These are phyloP conservation scores for Botryosphaeria dothidea DNA, from an alignment of 2,329 filamentous ascomycete genomes.

Conservation along the genomic window DNA sequence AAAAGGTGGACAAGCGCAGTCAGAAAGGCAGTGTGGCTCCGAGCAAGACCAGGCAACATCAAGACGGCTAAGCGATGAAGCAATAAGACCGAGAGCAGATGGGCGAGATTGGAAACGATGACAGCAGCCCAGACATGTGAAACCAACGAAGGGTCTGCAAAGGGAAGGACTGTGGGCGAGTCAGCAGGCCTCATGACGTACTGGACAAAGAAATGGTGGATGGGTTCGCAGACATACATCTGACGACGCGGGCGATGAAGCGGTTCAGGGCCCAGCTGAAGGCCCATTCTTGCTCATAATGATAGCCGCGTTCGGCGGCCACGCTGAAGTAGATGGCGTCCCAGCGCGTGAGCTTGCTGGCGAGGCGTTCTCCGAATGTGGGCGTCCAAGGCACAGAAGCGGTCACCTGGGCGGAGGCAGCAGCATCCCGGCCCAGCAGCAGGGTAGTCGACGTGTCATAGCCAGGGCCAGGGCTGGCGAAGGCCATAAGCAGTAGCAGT, in stretches of 20 bases:
- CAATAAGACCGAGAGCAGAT: slow-evolving; percentile 72
- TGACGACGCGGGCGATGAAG: slow-evolving; percentile 43
- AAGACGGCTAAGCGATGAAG: slow-evolving; percentile 67
- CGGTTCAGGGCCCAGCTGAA: slow-evolving; percentile 64
- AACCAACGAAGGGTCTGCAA: slow-evolving; percentile 21
- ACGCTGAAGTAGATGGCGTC: slow-evolving; percentile 77
- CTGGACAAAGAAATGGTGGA: slow-evolving; percentile 1
- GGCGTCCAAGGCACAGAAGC: slow-evolving; percentile 19
- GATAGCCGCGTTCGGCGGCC: slow-evolving; percentile 62
- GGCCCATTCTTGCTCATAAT: slow-evolving; percentile 84
- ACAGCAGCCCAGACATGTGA: slow-evolving; percentile 59
- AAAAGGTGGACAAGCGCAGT: slow-evolving; percentile 76
- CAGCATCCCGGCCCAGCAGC: slow-evolving; percentile 37
- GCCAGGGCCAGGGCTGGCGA: slow-evolving; percentile 58
- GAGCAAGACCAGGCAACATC: slow-evolving; percentile 42
- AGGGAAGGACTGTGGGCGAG: slow-evolving; percentile 11
- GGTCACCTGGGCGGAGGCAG: slow-evolving; percentile 15
- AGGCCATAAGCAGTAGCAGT: slow-evolving; percentile 63
- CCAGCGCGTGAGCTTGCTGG: slow-evolving; percentile 70
- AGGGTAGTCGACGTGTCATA: slow-evolving; percentile 78
- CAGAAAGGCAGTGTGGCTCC: slow-evolving; percentile 60
- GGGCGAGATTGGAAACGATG: slow-evolving; percentile 68
- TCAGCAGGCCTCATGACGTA: slow-evolving; percentile 8
- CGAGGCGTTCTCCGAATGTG: slow-evolving; percentile 39
- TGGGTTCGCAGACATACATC: slow-evolving; percentile 37